Evolutionary conservation across 1,284 basidiomycete genomes (phyloP).

Genomic region (Irpex sp.): DNA sequence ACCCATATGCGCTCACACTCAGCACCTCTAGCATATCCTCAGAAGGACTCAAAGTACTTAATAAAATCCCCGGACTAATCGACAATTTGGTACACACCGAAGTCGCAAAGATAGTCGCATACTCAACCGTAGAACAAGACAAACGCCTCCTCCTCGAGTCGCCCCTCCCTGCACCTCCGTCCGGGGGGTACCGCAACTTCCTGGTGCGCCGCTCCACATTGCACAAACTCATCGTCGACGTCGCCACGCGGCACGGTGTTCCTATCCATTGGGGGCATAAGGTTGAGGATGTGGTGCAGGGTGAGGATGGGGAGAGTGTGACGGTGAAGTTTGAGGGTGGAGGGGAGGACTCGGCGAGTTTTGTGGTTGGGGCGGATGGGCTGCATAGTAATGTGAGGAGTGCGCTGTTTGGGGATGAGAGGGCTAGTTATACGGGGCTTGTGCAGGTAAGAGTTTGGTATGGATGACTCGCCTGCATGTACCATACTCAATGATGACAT

Average conservation of each 20-base stretch:
- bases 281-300: conserved; percentile 29
- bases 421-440: conserved; percentile 34
- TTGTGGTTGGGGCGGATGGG: conserved; percentile 43
- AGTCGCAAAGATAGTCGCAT: conserved; percentile 20
- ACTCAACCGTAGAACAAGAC: conserved; percentile 29
- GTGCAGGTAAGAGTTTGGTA: too few species aligned
- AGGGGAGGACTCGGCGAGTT: conserved; percentile 30
- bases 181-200: conserved; percentile 6
- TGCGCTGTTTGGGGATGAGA: conserved; percentile 35
- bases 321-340: conserved; percentile 34
- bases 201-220: conserved; percentile 27
- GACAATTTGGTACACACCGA: conserved; percentile 24
- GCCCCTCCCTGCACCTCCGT: conserved; percentile 7
- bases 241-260: conserved; percentile 31
- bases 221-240: conserved; percentile 28
- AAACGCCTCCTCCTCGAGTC: conserved; percentile 23
- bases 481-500: too few species aligned
- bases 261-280: conserved; percentile 32
- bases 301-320: conserved; percentile 24
- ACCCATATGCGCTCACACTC: too few species aligned
- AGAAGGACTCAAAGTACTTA: conserved; percentile 35
- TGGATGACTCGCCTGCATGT: too few species aligned
- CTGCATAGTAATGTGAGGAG: conserved; percentile 38
- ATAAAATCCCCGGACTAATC: conserved; percentile 31
- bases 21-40: conserved; percentile 29